Evolutionary conservation across 2,329 filamentous ascomycete genomes (phyloP), one percentile per base, ranked within the genome.

Genomic region (Cladophialophora chaetospira): DNA sequence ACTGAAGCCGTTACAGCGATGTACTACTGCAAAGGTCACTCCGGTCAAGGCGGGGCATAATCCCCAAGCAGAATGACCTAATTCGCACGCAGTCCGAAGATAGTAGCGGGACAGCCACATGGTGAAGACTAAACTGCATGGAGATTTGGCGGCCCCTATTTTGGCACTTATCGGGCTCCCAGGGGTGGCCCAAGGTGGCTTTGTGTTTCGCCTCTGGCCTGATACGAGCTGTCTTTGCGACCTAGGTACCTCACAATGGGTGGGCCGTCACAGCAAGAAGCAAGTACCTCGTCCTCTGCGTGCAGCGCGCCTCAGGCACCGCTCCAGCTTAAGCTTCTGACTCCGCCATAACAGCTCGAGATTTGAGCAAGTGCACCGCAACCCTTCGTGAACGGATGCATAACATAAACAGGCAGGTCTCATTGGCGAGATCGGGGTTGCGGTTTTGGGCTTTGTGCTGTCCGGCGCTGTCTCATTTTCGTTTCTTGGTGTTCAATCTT

Each of bases 101-200:
- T 51, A 51, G 48, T 11, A 51, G 19, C 48, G 48, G 48, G 42
- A 8, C 19, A 43, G 48, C 35, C 48, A 51, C 48, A 51, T 40
- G 23, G 48, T 15, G 5, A n/a, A 15, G 9, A 11, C 48, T 51
- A 51, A 21, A 28, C 48, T 11, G 36, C 11, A 51, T 29, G 48
- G 48, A 29, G 36, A 28, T n/a, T 51, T 51, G 10, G 1, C 33
- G 23, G 31, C 15, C 47, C 48, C 36, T 43, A 31, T 51, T 51
- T 42, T 51, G 15, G 48, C 23, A 28, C 23, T 23, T 44, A 5
- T 25, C 6, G 35, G 48, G 29, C 35, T 35, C 48, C 35, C 48
- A 51, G 48, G 19, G 29, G 31, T 25, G 21, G 45, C n/a, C 29
- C 29, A 13, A 33, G 21, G 46, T 38, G 46, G 46, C 31, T 38